Percentiles rank a stretch among this genome's conserved stretches.
Conservation (phyloP, 1,284 basidiomycete genomes). For the Cutaneotrichosporon sp. region DNA sequence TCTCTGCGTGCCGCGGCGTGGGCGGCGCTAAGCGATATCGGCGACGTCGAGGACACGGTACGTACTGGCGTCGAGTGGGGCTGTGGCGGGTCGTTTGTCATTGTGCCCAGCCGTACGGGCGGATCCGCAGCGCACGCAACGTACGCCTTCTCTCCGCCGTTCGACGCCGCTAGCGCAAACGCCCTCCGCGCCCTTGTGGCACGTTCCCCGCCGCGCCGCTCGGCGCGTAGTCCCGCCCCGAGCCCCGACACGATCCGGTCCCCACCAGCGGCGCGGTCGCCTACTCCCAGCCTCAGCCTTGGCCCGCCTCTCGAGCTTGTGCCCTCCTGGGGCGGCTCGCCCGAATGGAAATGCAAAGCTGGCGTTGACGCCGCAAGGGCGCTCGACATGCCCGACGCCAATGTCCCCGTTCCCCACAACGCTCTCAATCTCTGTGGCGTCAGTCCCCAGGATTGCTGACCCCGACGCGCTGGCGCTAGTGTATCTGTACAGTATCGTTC, state of each 20-base stretch:
- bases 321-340: too few species aligned
- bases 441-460: too few species aligned
- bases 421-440: too few species aligned
- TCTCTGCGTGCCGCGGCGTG: constrained; percentile 1
- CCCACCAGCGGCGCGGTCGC: too few species aligned
- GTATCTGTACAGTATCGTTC: too few species aligned
- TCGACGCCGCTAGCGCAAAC: not conserved
- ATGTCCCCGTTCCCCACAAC: too few species aligned
- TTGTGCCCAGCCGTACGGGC: not conserved
- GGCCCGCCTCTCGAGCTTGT: too few species aligned
- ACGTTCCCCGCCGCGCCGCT: not conserved
- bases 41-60: not conserved
- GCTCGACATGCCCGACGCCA: too few species aligned
- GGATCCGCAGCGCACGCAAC: not conserved
- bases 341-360: too few species aligned
- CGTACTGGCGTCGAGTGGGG: not conserved
- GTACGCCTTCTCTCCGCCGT: not conserved
- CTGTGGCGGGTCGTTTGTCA: not conserved
- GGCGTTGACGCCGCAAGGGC: too few species aligned
- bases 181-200: not conserved
- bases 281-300: too few species aligned
- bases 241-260: not conserved
- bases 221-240: not conserved
- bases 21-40: not conserved
- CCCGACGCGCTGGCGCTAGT: too few species aligned